These are phyloP conservation scores for Taphrina sp. DNA, from an alignment of 1,139 yeast genomes.

Conservation along the genomic window DNA sequence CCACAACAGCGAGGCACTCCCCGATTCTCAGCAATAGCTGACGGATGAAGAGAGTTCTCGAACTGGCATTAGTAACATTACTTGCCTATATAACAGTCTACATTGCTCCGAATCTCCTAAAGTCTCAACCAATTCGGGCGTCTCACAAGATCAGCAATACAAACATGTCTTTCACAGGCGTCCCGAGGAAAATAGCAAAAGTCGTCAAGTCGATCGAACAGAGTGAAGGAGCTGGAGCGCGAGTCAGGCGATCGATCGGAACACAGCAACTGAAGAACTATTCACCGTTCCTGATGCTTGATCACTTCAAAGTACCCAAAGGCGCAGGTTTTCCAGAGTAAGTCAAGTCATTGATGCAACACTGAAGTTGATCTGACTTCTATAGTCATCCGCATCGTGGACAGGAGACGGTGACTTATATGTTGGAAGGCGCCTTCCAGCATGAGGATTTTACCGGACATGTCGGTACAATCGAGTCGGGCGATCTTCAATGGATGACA, in stretches of 20 bases:
- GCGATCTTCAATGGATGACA: conserved; percentile 92
- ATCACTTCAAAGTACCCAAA: conserved; percentile 64
- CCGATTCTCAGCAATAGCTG: too few species aligned
- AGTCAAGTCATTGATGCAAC: background rate
- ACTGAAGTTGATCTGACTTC: background rate
- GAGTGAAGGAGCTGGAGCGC: conserved; percentile 85
- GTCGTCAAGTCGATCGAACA: conserved; percentile 68
- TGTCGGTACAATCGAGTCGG: conserved; percentile 72
- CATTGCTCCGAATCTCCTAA: too few species aligned
- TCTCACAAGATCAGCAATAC: too few species aligned
- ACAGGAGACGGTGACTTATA: conserved; percentile 79
- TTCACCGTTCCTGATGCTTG: conserved; percentile 80
- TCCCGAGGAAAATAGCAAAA: conserved; percentile 56
- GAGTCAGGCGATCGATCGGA: conserved; percentile 80
- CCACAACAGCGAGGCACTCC: too few species aligned
- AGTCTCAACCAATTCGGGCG: too few species aligned
- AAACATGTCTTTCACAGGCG: conserved; percentile 10
- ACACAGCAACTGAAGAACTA: conserved; percentile 64
- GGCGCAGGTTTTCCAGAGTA: conserved; percentile 79
- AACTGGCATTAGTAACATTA: too few species aligned
- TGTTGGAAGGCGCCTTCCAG: conserved; percentile 72
- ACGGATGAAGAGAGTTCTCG: too few species aligned
- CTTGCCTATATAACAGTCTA: too few species aligned
- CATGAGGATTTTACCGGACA: conserved; percentile 92
- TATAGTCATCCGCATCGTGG: conserved; percentile 84